Evolutionary conservation across 768 basidiomycete genomes (phyloP).

Genomic region (Boletus subcaerulescens): DNA sequence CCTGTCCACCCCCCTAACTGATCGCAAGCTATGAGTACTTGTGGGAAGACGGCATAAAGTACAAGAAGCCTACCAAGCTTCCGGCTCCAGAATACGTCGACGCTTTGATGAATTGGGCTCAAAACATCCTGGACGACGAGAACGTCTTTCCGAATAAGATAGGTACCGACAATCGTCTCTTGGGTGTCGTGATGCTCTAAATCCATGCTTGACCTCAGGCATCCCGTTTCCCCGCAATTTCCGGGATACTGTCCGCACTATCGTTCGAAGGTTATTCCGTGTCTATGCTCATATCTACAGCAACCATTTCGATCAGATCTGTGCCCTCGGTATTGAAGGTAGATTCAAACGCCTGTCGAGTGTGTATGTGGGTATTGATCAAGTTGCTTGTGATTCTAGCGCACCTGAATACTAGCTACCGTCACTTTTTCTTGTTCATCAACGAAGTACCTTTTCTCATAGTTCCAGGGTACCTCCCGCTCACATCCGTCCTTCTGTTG

Average conservation of each 20-base stretch:
- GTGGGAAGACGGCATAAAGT: slow-evolving; percentile 89
- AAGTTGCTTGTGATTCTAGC: slow-evolving; percentile 45
- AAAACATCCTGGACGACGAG: slow-evolving; percentile 89
- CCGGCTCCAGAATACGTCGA: slow-evolving; percentile 96
- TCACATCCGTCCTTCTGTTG: slow-evolving; percentile 3
- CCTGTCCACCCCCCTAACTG: slow-evolving; percentile 1
- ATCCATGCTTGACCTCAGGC: slow-evolving; percentile 44
- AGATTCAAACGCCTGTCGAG: slow-evolving; percentile 5
- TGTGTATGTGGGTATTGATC: background rate
- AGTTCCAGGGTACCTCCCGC: background rate
- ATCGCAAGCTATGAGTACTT: slow-evolving; percentile 83
- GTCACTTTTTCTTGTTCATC: slow-evolving; percentile 96
- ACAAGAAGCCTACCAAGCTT: slow-evolving; percentile 90
- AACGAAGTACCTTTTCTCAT: slow-evolving; percentile 67
- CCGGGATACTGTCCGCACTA: slow-evolving; percentile 85
- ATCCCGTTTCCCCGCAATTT: slow-evolving; percentile 90
- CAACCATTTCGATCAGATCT: slow-evolving; percentile 98
- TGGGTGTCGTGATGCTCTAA: slow-evolving; percentile 6
- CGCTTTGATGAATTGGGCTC: slow-evolving; percentile 98
- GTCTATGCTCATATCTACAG: slow-evolving; percentile 99
- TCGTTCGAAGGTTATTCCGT: slow-evolving; percentile 89
- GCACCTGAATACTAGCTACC: slow-evolving; percentile 96
- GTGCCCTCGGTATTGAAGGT: slow-evolving; percentile 98
- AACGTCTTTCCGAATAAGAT: slow-evolving; percentile 92
- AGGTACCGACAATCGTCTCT: slow-evolving; percentile 44